Evolutionary conservation across 805 yeast genomes (phyloP).

Genomic region (Lipomyces anomalus): DNA sequence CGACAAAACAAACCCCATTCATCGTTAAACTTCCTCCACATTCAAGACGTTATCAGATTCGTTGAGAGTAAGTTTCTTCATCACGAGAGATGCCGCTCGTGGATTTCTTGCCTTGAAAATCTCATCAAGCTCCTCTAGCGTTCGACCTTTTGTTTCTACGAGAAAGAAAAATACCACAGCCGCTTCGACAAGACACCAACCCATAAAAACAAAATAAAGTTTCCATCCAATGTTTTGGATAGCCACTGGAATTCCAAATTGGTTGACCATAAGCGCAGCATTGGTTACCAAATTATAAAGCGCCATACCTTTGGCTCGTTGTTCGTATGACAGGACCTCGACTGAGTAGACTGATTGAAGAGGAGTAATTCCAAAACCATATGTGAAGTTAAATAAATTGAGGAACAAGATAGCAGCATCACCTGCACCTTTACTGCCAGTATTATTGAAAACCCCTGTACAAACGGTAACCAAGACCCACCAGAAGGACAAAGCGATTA

Average conservation of each 20-base stretch:
- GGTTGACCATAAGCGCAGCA: conserved; percentile 29
- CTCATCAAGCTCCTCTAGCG: conserved; percentile 44
- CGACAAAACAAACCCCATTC: too few species aligned
- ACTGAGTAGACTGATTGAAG: conserved; percentile 19
- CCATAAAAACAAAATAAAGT: conserved; percentile 38
- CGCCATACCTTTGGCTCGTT: conserved; percentile 41
- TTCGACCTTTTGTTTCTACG: conserved; percentile 41
- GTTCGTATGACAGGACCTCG: conserved; percentile 28
- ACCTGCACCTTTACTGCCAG: conserved; percentile 3
- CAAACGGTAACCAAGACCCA: conserved; percentile 25
- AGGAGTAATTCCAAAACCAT: conserved; percentile 14
- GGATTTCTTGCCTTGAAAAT: too few species aligned
- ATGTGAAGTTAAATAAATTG: conserved; percentile 17
- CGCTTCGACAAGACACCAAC: conserved; percentile 31
- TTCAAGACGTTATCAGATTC: too few species aligned
- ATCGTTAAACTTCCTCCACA: too few species aligned
- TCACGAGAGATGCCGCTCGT: too few species aligned
- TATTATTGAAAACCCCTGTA: too few species aligned
- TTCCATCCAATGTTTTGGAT: conserved; percentile 41
- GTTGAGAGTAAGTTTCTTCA: too few species aligned
- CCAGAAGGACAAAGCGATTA: too few species aligned
- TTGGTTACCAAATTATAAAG: conserved; percentile 28
- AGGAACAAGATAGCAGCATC: conserved; percentile 15
- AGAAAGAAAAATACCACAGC: conserved; percentile 34
- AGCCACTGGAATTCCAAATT: conserved; percentile 38